These are phyloP conservation scores for Collybia sordida DNA, from an alignment of 768 basidiomycete species.

Conservation along the genomic window DNA sequence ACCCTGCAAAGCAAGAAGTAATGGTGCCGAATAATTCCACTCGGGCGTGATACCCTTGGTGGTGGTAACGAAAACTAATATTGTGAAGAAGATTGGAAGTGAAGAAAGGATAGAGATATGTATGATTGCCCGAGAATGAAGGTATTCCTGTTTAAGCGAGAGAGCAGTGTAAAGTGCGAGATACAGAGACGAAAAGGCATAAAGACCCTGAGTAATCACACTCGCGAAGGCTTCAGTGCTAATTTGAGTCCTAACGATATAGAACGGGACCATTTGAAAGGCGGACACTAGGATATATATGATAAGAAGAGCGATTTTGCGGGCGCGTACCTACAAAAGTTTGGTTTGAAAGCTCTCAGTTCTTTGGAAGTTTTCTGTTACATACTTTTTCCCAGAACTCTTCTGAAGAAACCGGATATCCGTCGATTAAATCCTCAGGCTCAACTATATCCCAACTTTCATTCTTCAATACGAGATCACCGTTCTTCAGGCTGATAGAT, in stretches of 20 bases:
- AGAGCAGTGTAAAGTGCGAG: slow-evolving; percentile 44
- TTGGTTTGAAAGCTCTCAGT: background rate
- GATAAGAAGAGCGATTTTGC: slow-evolving; percentile 42
- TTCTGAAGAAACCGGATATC: slow-evolving; percentile 60
- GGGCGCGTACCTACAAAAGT: slow-evolving; percentile 50
- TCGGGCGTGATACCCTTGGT: slow-evolving; percentile 27
- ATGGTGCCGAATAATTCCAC: slow-evolving; percentile 17
- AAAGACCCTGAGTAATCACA: too few species aligned
- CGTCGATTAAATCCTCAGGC: slow-evolving; percentile 67
- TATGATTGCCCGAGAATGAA: slow-evolving; percentile 50
- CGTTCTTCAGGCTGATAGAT: too few species aligned
- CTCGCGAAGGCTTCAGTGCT: too few species aligned
- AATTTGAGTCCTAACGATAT: slow-evolving; percentile 22
- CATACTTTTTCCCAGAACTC: background rate
- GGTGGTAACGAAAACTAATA: slow-evolving; percentile 50
- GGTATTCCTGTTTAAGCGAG: slow-evolving; percentile 41
- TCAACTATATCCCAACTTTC: slow-evolving; percentile 74
- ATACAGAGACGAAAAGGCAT: slow-evolving; percentile 7
- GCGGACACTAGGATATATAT: slow-evolving; percentile 43
- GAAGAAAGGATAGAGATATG: slow-evolving; percentile 62
- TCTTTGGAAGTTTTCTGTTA: background rate
- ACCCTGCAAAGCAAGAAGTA: slow-evolving; percentile 45
- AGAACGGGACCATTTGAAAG: slow-evolving; percentile 48
- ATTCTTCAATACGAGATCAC: background rate
- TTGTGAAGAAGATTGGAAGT: slow-evolving; percentile 44